phyloP scores from a whole-genome alignment of 352 stramenopile genomes.

The Phytophthora agathidicida region DNA sequence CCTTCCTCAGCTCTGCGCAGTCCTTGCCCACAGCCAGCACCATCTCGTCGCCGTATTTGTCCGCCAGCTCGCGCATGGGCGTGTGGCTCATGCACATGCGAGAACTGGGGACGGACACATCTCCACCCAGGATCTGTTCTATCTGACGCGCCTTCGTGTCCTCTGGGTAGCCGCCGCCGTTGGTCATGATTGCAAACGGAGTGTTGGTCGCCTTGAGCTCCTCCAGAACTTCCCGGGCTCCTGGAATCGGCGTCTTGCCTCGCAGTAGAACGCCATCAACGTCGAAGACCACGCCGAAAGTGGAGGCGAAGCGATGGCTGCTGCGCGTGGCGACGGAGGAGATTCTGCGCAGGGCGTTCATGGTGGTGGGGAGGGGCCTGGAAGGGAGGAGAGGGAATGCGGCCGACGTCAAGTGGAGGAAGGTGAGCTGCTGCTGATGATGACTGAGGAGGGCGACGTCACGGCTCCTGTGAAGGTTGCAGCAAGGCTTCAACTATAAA shows the following conservation, averaged over 20 bases:
- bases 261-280: conserved; percentile 84
- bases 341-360: conserved; percentile 26
- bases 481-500: conserved; percentile 2
- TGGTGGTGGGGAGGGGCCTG: conserved; percentile 1
- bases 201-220: conserved; percentile 63
- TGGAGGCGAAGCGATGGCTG: conserved; percentile 31
- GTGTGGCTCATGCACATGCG: conserved; percentile 84
- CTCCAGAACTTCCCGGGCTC: conserved; percentile 69
- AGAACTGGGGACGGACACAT: conserved; percentile 49
- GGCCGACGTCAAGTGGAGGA: no score
- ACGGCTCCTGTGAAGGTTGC: neutral
- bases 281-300: conserved; percentile 85
- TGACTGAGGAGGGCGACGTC: conserved; percentile 5
- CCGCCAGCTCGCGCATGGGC: conserved; percentile 73
- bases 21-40: conserved; percentile 85
- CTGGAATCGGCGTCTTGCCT: conserved; percentile 74
- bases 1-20: conserved; percentile 56
- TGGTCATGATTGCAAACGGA: conserved; percentile 88
- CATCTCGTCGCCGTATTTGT: conserved; percentile 72
- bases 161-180: conserved; percentile 82
- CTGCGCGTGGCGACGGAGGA: conserved; percentile 7
- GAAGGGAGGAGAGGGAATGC: conserved; percentile 5
- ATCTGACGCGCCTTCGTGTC: conserved; percentile 78
- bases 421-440: conserved; percentile 6
- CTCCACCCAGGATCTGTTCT: conserved; percentile 64